These are phyloP conservation scores for Geranium rotundifolium DNA, from an alignment of 345 rosid species.

Conservation along the genomic window DNA sequence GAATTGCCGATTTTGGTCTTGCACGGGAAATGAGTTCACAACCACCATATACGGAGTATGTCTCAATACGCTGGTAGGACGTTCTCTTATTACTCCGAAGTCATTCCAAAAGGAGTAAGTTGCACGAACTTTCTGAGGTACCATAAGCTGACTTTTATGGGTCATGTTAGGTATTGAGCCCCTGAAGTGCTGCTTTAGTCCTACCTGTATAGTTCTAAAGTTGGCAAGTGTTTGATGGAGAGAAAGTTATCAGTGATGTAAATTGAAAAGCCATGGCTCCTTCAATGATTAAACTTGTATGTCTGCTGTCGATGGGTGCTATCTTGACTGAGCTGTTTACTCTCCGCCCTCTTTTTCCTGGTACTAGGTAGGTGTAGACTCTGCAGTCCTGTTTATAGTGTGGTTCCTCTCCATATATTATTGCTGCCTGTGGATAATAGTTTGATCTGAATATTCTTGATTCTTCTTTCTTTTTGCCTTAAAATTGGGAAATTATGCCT, in stretches of 20 bases:
- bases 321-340: constrained; percentile 79
- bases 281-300: neutral
- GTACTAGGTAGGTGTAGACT: constrained; percentile 46
- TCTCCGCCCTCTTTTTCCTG: constrained; percentile 86
- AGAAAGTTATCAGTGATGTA: neutral
- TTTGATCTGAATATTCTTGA: no score
- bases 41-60: constrained; percentile 30
- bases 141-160: neutral
- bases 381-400: neutral
- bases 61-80: constrained; percentile 33
- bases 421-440: neutral
- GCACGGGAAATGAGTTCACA: constrained; percentile 28
- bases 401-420: neutral
- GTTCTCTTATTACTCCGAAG: neutral
- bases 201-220: constrained; percentile 57
- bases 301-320: constrained; percentile 95
- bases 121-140: no score
- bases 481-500: no score
- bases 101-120: no score
- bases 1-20: constrained; percentile 41
- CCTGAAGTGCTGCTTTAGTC: constrained; percentile 95
- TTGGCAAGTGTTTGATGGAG: constrained; percentile 45
- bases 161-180: constrained; percentile 71
- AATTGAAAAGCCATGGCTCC: neutral
- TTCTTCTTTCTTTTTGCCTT: neutral